Conservation (phyloP, 2,329 filamentous ascomycete species). For the Aspergillus thermomutatus region DNA sequence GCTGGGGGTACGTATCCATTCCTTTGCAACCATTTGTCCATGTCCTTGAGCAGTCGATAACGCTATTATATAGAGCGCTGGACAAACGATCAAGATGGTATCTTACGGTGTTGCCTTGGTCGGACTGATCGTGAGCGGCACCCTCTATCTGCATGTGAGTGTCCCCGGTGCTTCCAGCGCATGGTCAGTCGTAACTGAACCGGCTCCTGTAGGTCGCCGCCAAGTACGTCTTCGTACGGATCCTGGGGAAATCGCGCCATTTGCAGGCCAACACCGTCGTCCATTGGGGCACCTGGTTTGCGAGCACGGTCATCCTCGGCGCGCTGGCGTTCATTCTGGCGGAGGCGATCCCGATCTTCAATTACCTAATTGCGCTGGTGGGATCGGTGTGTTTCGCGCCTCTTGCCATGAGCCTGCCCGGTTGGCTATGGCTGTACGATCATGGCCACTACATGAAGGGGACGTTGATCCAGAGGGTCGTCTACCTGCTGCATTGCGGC, state of each 20-base stretch:
- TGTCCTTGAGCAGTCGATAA: not conserved
- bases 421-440: constrained; percentile 50
- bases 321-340: constrained; percentile 49
- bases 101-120: constrained; percentile 8
- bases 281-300: constrained; percentile 52
- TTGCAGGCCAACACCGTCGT: constrained; percentile 47
- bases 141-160: constrained; percentile 3
- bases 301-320: constrained; percentile 41
- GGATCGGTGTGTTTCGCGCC: constrained; percentile 51
- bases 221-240: constrained; percentile 54
- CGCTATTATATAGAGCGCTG: constrained; percentile 3
- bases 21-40: not conserved
- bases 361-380: constrained; percentile 48
- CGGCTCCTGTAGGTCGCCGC: constrained; percentile 40
- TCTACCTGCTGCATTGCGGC: constrained; percentile 39
- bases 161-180: not conserved
- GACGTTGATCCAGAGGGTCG: constrained; percentile 30
- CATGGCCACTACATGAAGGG: constrained; percentile 41
- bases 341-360: constrained; percentile 52
- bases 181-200: not conserved
- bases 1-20: not conserved
- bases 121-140: constrained; percentile 7
- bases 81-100: constrained; percentile 8
- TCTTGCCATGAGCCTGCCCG: constrained; percentile 47
- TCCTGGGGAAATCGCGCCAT: constrained; percentile 49